A percentile compares a stretch with the other conserved stretches of the same genome.
phyloP scores from a whole-genome alignment of 768 basidiomycete species.

The Filobasidium floriforme region DNA sequence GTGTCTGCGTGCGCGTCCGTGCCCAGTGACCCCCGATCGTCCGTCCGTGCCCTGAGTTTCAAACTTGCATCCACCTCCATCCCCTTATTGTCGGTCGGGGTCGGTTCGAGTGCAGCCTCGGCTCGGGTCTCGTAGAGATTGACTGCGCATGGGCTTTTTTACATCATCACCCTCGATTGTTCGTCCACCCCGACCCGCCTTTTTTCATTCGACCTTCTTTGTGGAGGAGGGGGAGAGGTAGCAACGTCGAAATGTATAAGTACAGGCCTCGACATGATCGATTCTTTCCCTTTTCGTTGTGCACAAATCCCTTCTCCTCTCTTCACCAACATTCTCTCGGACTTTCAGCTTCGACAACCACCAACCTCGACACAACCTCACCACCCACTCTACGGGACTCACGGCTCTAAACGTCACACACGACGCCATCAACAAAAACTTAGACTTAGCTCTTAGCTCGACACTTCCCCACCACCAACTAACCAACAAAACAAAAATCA shows the following conservation, averaged over 20 bases:
- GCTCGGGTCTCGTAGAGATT: too few species aligned
- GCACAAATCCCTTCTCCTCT: conserved; percentile 12
- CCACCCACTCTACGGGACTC: conserved; percentile 6
- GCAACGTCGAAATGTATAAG: not conserved
- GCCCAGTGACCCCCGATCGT: too few species aligned
- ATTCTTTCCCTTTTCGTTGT: not conserved
- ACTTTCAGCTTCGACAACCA: conserved; percentile 6
- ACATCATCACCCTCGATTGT: too few species aligned
- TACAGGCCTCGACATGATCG: not conserved
- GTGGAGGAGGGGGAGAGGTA: not conserved
- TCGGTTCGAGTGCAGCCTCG: too few species aligned
- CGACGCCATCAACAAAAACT: conserved; percentile 9
- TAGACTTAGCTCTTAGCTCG: not conserved
- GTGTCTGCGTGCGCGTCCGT: too few species aligned
- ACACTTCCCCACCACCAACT: conserved; percentile 8
- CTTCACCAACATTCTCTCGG: conserved; percentile 9
- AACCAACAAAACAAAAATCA: conserved; percentile 21
- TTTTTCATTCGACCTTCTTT: conserved; percentile 6
- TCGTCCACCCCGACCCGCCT: not conserved
- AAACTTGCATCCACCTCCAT: too few species aligned
- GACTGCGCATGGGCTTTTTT: not conserved
- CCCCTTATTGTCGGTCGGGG: too few species aligned
- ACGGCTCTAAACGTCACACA: conserved; percentile 8
- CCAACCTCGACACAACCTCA: not conserved
- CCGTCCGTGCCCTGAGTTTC: too few species aligned